These are phyloP conservation scores for Ceriops decandra DNA, from an alignment of 345 rosid genomes.

Conservation along the genomic window DNA sequence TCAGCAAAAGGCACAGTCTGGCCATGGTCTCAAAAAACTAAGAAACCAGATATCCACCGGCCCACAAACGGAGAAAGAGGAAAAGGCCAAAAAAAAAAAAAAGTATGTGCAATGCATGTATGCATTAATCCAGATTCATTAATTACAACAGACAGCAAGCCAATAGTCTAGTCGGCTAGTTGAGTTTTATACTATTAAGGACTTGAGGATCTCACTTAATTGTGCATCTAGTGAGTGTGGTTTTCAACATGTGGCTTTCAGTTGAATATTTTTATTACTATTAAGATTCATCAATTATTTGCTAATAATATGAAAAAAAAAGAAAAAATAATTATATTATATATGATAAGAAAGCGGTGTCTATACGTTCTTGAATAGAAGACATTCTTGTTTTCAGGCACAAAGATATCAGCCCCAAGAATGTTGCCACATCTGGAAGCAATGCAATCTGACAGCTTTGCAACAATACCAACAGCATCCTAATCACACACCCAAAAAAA, in stretches of 20 bases:
- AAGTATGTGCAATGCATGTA: too few relatives aligned
- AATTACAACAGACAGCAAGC: too few relatives aligned
- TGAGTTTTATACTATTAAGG: too few relatives aligned
- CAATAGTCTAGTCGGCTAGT: too few relatives aligned
- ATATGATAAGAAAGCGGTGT: not conserved
- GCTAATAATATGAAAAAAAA: too few relatives aligned
- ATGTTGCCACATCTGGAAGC: constrained; percentile 94
- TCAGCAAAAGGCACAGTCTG: not conserved
- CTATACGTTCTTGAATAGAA: constrained; percentile 88
- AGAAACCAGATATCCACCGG: not conserved
- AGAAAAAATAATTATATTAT: not conserved
- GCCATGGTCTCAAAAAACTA: not conserved
- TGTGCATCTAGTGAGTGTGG: too few relatives aligned
- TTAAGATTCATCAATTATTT: too few relatives aligned
- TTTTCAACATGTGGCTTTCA: too few relatives aligned
- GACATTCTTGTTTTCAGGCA: constrained; percentile 67
- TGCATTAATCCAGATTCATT: too few relatives aligned
- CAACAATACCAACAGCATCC: constrained; percentile 90
- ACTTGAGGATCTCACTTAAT: too few relatives aligned
- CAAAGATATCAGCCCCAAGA: constrained; percentile 84
- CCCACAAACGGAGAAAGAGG: not conserved
- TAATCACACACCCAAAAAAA: constrained; percentile 16
- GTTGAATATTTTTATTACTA: too few relatives aligned
- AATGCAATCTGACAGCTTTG: constrained; percentile 83
- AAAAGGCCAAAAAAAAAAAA: not conserved